Evolutionary conservation across 1,284 basidiomycete species (phyloP), one percentile per base, ranked within the genome.

Genomic region (Boletus holoroseus): DNA sequence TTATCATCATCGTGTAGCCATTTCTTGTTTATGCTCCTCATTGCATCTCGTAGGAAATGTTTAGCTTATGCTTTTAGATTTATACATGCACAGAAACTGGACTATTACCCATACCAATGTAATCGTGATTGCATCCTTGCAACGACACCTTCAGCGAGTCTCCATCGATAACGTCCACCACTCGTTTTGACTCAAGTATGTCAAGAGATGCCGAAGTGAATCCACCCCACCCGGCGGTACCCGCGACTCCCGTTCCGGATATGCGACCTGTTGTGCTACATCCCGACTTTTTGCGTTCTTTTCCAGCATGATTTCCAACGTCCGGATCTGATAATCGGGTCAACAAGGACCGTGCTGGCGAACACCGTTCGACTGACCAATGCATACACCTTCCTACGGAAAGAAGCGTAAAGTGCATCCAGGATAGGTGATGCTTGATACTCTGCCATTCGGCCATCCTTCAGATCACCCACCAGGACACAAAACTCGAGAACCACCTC

Each of bases 401-500:
- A 91, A 53, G 74, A 74, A 13, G 60, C 54, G 56, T 74, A 76
- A 7, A 89, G 66, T 16, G 77, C 74, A 40, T 79, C 75, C 3
- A 91, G 68, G 51, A 70, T 58, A 12, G 73, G 73, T 11, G 75
- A 79, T 6, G 82, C 84, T 48, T 79, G 71, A 60, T 82, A 81
- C 53, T 87, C 84, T 47, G 81, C 67, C 51, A 82, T 36, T 12
- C 76, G 71, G 0, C 73, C 75, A 24, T 75, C 68, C 55, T 75
- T 73, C 3, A 85, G 62, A 52, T 88, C 83, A 9, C 83, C 83
- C 3, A 85, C 75, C 18, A 87, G 68, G 36, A 88, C 76, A 34
- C 81, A 81, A 52, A 91, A 77, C 51, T 88, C 82, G 38, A 94
- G 72, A 5, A 91, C 74, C 30, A 82, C 64, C 55, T 87, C 82